Percentiles rank a stretch among this genome's conserved stretches.
These are phyloP conservation scores for Cutaneotrichosporon sp. DNA, from an alignment of 1,284 basidiomycete genomes.

Conservation along the genomic window DNA sequence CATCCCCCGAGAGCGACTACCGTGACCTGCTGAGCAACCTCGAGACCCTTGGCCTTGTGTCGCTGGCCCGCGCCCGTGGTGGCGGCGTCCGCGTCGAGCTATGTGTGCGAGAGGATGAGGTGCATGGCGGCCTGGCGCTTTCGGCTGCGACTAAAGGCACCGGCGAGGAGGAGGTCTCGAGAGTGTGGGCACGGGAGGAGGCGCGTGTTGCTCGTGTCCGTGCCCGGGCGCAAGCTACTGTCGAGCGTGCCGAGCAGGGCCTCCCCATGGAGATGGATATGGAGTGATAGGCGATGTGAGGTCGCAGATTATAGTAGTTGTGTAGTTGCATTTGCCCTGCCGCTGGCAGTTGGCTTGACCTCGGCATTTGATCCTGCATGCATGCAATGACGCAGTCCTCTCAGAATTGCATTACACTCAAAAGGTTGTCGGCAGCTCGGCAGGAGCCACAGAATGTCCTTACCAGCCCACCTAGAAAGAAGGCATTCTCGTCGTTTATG, in stretches of 20 bases:
- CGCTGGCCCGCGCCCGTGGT: constrained; percentile 13
- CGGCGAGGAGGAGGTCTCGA: constrained; percentile 35
- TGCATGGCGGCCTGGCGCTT: constrained; percentile 33
- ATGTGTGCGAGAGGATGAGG: constrained; percentile 37
- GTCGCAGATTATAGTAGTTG: not conserved
- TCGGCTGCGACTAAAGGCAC: constrained; percentile 14
- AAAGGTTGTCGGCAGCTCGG: too few species aligned
- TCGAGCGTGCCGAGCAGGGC: constrained; percentile 15
- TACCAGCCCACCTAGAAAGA: too few species aligned
- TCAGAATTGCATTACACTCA: too few species aligned
- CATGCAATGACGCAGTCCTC: too few species aligned
- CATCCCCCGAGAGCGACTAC: constrained; percentile 45
- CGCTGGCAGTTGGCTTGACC: not conserved
- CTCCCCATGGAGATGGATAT: constrained; percentile 1
- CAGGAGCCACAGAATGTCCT: too few species aligned
- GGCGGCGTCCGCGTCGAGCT: constrained; percentile 28
- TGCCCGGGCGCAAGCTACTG: constrained; percentile 7
- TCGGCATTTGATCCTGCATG: not conserved
- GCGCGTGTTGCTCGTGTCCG: constrained; percentile 16
- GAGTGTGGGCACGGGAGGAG: constrained; percentile 34
- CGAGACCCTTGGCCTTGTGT: constrained; percentile 43
- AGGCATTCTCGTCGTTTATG: too few species aligned
- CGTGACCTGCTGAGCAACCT: constrained; percentile 46
- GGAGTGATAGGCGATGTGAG: too few species aligned
- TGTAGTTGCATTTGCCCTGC: too few species aligned